Evolutionary conservation across 805 yeast genomes (phyloP).

Genomic region (Cyberlindnera euphorbiiphila): DNA sequence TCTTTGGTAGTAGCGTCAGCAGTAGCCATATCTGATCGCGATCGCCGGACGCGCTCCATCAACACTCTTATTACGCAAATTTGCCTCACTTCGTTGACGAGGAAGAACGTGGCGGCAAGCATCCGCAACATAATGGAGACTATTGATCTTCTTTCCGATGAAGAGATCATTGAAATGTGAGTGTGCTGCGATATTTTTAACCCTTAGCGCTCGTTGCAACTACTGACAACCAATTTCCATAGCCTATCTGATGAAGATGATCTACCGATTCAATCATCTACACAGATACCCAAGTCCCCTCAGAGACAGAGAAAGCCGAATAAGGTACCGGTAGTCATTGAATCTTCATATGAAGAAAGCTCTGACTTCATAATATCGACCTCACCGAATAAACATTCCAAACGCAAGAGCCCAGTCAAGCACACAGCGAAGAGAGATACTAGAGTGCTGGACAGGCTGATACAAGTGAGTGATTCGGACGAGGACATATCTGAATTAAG

Average conservation of each 20-base stretch:
- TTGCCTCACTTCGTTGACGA: too few relatives aligned
- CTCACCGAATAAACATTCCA: too few relatives aligned
- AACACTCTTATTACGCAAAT: too few relatives aligned
- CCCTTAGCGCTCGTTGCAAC: background rate
- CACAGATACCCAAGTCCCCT: too few relatives aligned
- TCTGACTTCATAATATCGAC: background rate
- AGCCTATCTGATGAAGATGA: slow-evolving; percentile 10
- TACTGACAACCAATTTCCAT: slow-evolving; percentile 1
- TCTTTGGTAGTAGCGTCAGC: too few relatives aligned
- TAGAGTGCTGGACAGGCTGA: background rate
- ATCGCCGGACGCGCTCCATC: too few relatives aligned
- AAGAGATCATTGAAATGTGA: slow-evolving; percentile 14
- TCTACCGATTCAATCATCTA: slow-evolving; percentile 4
- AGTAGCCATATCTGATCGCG: too few relatives aligned
- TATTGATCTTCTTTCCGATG: slow-evolving; percentile 3
- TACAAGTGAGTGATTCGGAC: background rate
- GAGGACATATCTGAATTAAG: background rate
- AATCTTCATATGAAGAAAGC: background rate
- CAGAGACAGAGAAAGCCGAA: too few relatives aligned
- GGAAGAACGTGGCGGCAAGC: too few relatives aligned
- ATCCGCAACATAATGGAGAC: too few relatives aligned
- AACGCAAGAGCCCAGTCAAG: background rate
- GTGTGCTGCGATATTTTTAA: background rate
- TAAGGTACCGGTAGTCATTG: background rate
- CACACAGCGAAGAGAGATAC: background rate